These are phyloP conservation scores for Xerocomellus chrysenteron DNA, from an alignment of 768 basidiomycete species.

Conservation along the genomic window DNA sequence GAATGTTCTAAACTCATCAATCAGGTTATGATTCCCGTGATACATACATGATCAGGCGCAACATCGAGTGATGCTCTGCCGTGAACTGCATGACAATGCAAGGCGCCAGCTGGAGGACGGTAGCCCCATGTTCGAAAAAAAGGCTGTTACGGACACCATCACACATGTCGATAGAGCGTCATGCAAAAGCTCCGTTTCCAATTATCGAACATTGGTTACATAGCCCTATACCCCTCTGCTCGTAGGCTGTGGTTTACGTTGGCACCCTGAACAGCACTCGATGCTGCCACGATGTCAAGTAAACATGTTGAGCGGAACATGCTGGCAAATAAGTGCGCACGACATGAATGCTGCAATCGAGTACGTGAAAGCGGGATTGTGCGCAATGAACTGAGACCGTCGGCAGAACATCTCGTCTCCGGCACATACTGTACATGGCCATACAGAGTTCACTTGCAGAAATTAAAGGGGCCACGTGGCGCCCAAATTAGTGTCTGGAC, in stretches of 20 bases:
- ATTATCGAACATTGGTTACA: slow-evolving; percentile 13
- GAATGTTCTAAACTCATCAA: slow-evolving; percentile 18
- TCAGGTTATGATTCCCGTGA: slow-evolving; percentile 23
- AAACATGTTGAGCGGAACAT: slow-evolving; percentile 21
- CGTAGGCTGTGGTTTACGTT: slow-evolving; percentile 31
- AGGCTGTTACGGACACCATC: slow-evolving; percentile 13
- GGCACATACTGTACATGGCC: slow-evolving; percentile 11
- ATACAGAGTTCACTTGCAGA: slow-evolving; percentile 6
- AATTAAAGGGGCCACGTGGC: slow-evolving; percentile 19
- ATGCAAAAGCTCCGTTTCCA: slow-evolving; percentile 10
- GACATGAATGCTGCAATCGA: slow-evolving; percentile 22
- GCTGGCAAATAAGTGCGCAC: slow-evolving; percentile 6
- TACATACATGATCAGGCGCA: slow-evolving; percentile 15
- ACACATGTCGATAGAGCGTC: slow-evolving; percentile 15
- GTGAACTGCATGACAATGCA: slow-evolving; percentile 17
- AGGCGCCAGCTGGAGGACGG: slow-evolving; percentile 7
- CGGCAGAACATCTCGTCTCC: slow-evolving; percentile 24
- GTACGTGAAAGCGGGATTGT: slow-evolving; percentile 29
- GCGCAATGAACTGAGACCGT: slow-evolving; percentile 16
- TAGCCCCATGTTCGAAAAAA: slow-evolving; percentile 11
- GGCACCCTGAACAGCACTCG: slow-evolving; percentile 26
- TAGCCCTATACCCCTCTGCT: slow-evolving; percentile 23
- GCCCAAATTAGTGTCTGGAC: neutral
- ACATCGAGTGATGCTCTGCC: slow-evolving; percentile 16
- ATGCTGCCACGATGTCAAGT: slow-evolving; percentile 19